These are phyloP conservation scores for Leccinum subfulvum DNA, from an alignment of 1,284 basidiomycete genomes.

Conservation along the genomic window DNA sequence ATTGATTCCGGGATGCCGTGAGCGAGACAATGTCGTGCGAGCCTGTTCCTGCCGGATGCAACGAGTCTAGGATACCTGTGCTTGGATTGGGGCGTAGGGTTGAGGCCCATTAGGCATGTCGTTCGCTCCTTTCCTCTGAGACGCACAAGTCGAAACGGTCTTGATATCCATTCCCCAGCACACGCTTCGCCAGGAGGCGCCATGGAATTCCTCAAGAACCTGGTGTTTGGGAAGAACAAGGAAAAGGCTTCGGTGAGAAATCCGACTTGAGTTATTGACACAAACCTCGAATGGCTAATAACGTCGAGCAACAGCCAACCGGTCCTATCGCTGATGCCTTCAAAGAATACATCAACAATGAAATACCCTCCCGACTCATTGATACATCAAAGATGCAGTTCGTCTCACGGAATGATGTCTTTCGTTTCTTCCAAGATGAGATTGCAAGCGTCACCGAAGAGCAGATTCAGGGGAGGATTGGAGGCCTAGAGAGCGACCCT, in stretches of 20 bases:
- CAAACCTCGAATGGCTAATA: neutral
- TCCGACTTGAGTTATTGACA: neutral
- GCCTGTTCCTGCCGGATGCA: neutral
- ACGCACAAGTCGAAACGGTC: neutral
- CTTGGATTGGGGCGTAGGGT: neutral
- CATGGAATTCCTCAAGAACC: neutral
- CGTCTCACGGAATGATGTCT: constrained; percentile 6
- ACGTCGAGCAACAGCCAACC: neutral
- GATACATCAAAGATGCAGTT: constrained; percentile 13
- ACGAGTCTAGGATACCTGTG: neutral
- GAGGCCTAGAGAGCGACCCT: neutral
- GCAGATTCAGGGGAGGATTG: neutral
- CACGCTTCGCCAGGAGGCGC: neutral
- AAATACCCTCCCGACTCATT: constrained; percentile 16
- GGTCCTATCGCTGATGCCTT: constrained; percentile 6
- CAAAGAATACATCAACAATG: constrained; percentile 13
- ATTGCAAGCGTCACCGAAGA: neutral
- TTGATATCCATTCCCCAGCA: neutral
- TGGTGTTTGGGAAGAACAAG: neutral
- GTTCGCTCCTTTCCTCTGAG: neutral
- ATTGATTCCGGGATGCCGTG: neutral
- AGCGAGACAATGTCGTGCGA: neutral
- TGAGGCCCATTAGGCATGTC: neutral
- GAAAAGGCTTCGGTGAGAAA: neutral
- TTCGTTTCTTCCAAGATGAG: neutral